A percentile compares a stretch with the other conserved stretches of the same genome.
Conservation (phyloP, 2,329 filamentous ascomycete species). For the Aspergillus nomiae region DNA sequence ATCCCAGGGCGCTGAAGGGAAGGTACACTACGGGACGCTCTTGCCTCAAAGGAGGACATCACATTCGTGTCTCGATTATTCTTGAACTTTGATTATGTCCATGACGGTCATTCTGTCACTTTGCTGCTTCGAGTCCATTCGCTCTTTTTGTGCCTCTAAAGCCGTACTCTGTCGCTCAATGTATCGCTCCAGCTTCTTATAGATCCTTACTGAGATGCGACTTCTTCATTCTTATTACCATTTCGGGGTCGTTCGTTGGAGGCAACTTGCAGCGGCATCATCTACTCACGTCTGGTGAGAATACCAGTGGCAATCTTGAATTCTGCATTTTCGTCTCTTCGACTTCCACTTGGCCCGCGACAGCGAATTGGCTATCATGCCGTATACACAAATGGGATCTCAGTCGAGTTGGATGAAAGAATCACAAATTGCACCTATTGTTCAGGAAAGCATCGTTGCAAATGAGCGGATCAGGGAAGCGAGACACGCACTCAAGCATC, state of each 20-base stretch:
- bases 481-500: not conserved
- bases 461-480: not conserved
- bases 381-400: not conserved
- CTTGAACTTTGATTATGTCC: not conserved
- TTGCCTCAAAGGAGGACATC: not conserved
- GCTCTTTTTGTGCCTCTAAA: not conserved
- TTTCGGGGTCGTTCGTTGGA: not conserved
- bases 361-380: not conserved
- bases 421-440: not conserved
- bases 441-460: not conserved
- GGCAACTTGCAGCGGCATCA: no score
- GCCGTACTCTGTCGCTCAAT: not conserved
- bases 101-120: not conserved
- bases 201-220: not conserved
- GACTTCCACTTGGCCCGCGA: not conserved
- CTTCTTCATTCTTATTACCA: not conserved
- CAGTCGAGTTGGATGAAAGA: not conserved
- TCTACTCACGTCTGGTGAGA: not conserved
- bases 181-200: not conserved
- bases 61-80: not conserved
- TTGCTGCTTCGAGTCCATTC: not conserved
- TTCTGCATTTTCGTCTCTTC: not conserved
- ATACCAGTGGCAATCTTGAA: not conserved
- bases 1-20: not conserved
- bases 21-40: not conserved